Evolutionary conservation across 345 rosid species (phyloP).

Genomic region (Linum trigynum): DNA sequence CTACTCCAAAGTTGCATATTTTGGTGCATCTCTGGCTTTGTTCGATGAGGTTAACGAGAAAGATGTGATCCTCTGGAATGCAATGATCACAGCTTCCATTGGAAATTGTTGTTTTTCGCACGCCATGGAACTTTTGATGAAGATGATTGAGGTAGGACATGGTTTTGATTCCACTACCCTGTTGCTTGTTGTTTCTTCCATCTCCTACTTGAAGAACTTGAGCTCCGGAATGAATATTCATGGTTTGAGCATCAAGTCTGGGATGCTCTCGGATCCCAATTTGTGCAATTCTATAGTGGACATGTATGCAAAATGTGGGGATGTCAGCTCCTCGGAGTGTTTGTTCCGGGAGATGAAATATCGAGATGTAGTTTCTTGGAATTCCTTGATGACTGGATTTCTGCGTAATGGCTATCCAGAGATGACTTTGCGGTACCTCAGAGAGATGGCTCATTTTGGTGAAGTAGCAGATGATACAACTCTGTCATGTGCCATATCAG

Average conservation of each 20-base stretch:
- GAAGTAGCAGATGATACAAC: constrained; percentile 34
- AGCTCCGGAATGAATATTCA: constrained; percentile 30
- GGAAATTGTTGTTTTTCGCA: constrained; percentile 26
- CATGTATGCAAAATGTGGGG: constrained; percentile 50
- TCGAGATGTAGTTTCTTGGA: constrained; percentile 55
- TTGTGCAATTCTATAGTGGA: constrained; percentile 46
- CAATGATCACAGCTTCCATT: constrained; percentile 44
- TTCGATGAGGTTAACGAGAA: constrained; percentile 32
- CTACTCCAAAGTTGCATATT: constrained; percentile 35
- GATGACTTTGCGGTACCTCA: constrained; percentile 35
- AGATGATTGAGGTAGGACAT: constrained; percentile 30
- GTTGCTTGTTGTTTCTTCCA: constrained; percentile 35
- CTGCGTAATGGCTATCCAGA: constrained; percentile 31
- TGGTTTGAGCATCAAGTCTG: constrained; percentile 35
- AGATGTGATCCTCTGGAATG: constrained; percentile 51
- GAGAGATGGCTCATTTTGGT: constrained; percentile 29
- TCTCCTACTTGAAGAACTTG: constrained; percentile 16
- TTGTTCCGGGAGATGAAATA: constrained; percentile 27
- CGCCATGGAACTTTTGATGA: constrained; percentile 29
- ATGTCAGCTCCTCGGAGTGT: constrained; percentile 35
- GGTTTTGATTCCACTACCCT: constrained; percentile 49
- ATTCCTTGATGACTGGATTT: constrained; percentile 43
- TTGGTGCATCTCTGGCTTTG: constrained; percentile 24
- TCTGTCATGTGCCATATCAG: constrained; percentile 44
- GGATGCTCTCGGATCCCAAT: constrained; percentile 30